A percentile compares a stretch with the other conserved stretches of the same genome.
phyloP scores from a whole-genome alignment of 164 flowering plant species.

The Vitis riparia region DNA sequence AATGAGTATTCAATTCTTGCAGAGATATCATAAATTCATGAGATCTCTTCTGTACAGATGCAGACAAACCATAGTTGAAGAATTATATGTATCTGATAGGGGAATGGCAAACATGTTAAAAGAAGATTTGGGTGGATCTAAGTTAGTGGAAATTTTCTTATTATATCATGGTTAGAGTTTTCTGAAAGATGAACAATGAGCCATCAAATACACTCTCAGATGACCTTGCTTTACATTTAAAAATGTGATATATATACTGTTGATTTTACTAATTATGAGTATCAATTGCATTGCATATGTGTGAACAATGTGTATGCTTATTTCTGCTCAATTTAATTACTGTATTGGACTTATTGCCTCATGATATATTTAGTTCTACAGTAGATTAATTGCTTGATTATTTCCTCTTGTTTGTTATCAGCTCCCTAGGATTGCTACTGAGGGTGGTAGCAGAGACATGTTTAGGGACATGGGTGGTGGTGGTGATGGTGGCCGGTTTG shows the following conservation, averaged over 20 bases:
- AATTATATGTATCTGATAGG: background rate
- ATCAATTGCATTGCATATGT: too few species aligned
- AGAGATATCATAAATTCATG: too few species aligned
- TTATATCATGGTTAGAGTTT: background rate
- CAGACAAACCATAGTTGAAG: background rate
- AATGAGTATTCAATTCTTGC: too few species aligned
- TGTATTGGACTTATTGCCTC: background rate
- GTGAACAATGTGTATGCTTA: background rate
- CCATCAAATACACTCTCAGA: too few species aligned
- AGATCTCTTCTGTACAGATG: too few species aligned
- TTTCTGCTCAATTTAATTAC: background rate
- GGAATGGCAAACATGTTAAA: background rate
- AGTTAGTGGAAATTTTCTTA: background rate
- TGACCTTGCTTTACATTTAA: too few species aligned
- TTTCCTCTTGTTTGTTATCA: slow-evolving; percentile 19
- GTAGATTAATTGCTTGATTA: slow-evolving; percentile 5
- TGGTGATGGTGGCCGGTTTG: slow-evolving; percentile 26
- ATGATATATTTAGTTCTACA: too few species aligned
- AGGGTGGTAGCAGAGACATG: slow-evolving; percentile 41
- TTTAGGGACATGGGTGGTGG: slow-evolving; percentile 33
- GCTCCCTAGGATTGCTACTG: slow-evolving; percentile 70
- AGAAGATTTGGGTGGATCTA: background rate
- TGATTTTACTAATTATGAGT: too few species aligned
- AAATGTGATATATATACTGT: too few species aligned
- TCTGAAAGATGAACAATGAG: background rate